Evolutionary conservation across 805 yeast genomes (phyloP).

Genomic region (Saturnispora sanitii): DNA sequence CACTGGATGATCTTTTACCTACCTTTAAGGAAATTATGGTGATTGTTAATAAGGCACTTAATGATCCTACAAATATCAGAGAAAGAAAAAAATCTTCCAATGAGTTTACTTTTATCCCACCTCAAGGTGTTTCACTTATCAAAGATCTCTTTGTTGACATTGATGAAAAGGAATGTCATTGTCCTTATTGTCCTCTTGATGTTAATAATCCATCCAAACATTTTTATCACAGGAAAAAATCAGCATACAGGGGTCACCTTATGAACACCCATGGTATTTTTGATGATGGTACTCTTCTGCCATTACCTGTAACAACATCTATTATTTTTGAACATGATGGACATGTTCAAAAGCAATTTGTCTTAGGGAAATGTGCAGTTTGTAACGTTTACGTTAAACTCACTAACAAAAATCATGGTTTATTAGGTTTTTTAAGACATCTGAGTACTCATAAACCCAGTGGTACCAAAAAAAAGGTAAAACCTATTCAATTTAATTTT

Average conservation of each 20-base stretch:
- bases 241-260: constrained; percentile 14
- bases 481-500: too few relatives aligned
- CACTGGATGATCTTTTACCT: background rate
- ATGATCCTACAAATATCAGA: background rate
- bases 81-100: background rate
- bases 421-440: constrained; percentile 13
- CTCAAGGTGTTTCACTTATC: background rate
- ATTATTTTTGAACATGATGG: constrained; percentile 9
- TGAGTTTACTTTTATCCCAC: constrained; percentile 1
- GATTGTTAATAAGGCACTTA: background rate
- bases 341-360: constrained; percentile 7
- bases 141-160: constrained; percentile 3
- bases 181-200: constrained; percentile 8
- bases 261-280: constrained; percentile 15
- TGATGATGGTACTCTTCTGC: constrained; percentile 8
- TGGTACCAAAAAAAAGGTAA: too few relatives aligned
- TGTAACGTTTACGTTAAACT: constrained; percentile 8
- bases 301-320: constrained; percentile 4
- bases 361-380: constrained; percentile 3
- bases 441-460: constrained; percentile 8
- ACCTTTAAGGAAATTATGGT: background rate
- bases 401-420: constrained; percentile 12
- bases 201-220: constrained; percentile 5
- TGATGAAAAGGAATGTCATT: constrained; percentile 9
- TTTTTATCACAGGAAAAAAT: constrained; percentile 13